These are phyloP conservation scores for Trametes cingulata DNA, from an alignment of 768 basidiomycete genomes.

Conservation along the genomic window DNA sequence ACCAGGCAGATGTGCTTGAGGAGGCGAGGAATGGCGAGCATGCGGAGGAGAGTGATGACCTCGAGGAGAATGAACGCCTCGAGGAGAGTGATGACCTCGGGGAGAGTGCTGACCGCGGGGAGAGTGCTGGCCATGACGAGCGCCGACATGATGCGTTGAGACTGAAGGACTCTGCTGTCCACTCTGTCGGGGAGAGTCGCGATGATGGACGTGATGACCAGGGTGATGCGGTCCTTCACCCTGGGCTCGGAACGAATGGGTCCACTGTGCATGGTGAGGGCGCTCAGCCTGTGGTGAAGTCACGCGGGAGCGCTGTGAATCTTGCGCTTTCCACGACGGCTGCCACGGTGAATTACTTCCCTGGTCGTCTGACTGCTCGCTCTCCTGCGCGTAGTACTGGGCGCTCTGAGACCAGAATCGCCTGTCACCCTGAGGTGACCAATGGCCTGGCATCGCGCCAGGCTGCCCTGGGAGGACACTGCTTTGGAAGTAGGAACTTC, in stretches of 20 bases:
- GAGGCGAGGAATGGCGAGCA: slow-evolving; percentile 13
- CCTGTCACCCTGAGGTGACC: slow-evolving; percentile 9
- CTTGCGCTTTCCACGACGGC: slow-evolving; percentile 6
- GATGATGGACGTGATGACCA: slow-evolving; percentile 6
- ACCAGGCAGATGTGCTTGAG: slow-evolving; percentile 8
- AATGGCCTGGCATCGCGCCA: slow-evolving; percentile 10
- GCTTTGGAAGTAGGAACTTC: neutral
- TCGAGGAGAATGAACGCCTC: slow-evolving; percentile 12
- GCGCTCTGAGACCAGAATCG: slow-evolving; percentile 10
- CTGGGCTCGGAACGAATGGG: neutral
- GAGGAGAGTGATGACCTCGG: slow-evolving; percentile 11
- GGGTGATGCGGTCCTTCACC: neutral
- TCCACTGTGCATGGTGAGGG: slow-evolving; percentile 1
- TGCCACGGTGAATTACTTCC: neutral
- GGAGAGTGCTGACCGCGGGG: slow-evolving; percentile 7
- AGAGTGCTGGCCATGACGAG: slow-evolving; percentile 5
- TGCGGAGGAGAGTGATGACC: slow-evolving; percentile 15
- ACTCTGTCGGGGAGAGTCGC: slow-evolving; percentile 6
- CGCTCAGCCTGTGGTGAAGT: slow-evolving; percentile 4
- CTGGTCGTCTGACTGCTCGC: slow-evolving; percentile 22
- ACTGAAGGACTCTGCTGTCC: slow-evolving; percentile 13
- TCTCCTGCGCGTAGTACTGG: slow-evolving; percentile 4
- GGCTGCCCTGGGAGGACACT: neutral
- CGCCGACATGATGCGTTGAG: neutral
- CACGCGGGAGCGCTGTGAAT: neutral